Conservation (phyloP, 2,329 filamentous ascomycete species). For the Penicillium oxalicum region DNA sequence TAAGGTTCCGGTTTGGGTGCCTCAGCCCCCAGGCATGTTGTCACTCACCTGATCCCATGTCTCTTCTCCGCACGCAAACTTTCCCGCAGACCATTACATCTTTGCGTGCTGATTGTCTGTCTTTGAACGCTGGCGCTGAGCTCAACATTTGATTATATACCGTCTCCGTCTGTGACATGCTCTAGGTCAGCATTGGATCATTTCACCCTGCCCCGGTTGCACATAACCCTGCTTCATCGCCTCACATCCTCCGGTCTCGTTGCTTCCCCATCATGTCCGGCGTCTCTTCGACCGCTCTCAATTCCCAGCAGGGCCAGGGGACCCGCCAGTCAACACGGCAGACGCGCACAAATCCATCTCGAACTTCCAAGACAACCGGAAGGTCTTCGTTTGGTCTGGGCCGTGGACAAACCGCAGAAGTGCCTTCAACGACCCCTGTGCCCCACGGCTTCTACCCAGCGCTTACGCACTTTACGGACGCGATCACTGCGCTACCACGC, state of each 20-base stretch:
- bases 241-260: constrained; percentile 9
- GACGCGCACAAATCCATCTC: constrained; percentile 46
- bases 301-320: constrained; percentile 23
- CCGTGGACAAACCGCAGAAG: constrained; percentile 24
- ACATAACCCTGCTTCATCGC: constrained; percentile 10
- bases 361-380: constrained; percentile 42
- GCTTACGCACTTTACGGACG: constrained; percentile 75
- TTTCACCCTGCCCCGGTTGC: constrained; percentile 6
- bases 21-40: constrained; percentile 2
- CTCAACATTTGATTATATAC: not conserved
- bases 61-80: constrained; percentile 26
- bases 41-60: constrained; percentile 20
- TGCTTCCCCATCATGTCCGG: constrained; percentile 20
- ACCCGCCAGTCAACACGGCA: constrained; percentile 38
- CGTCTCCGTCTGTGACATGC: constrained; percentile 1
- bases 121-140: constrained; percentile 4
- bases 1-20: too few species aligned
- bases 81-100: constrained; percentile 8
- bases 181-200: not conserved
- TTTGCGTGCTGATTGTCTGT: constrained; percentile 2
- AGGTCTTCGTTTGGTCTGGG: constrained; percentile 38
- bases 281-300: constrained; percentile 22
- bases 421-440: constrained; percentile 26
- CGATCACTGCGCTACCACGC: constrained; percentile 84
- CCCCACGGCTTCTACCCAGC: constrained; percentile 57